Conservation (phyloP, 202 grass and related monocot genomes). For the Digitaria exilis region DNA sequence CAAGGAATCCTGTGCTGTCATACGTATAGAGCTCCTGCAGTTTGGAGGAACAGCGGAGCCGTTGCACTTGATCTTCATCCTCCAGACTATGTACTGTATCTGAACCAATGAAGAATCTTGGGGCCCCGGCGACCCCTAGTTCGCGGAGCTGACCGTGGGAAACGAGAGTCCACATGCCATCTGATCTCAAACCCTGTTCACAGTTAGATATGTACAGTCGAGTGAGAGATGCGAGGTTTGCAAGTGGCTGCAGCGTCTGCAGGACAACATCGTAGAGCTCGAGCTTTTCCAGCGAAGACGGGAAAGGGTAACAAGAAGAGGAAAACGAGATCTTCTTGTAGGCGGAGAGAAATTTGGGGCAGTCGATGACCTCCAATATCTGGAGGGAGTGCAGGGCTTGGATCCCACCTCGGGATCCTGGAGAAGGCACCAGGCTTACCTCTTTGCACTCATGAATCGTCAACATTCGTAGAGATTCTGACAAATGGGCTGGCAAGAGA, state of each 20-base stretch:
- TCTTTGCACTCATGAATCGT: fast-evolving
- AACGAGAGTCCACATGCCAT: background rate
- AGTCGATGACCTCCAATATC: fast-evolving
- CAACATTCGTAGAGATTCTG: background rate
- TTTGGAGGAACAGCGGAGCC: background rate
- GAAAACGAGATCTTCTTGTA: background rate
- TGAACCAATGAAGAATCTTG: too few relatives aligned
- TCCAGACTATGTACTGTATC: too few relatives aligned
- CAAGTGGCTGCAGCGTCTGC: background rate
- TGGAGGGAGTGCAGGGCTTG: background rate
- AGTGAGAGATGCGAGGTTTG: background rate
- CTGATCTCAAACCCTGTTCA: background rate
- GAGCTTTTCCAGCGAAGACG: background rate
- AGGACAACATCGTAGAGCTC: fast-evolving
- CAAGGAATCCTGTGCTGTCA: background rate
- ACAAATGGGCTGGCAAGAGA: background rate
- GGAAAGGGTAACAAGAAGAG: background rate
- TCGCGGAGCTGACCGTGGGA: background rate
- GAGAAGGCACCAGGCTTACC: background rate
- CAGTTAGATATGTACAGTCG: fast-evolving
- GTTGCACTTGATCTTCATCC: background rate
- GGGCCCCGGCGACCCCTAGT: background rate
- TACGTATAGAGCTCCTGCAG: background rate
- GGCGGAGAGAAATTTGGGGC: background rate
- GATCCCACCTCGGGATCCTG: background rate